phyloP scores from a whole-genome alignment of 2,329 filamentous ascomycete genomes.

The Gliomastix tumulicola region DNA sequence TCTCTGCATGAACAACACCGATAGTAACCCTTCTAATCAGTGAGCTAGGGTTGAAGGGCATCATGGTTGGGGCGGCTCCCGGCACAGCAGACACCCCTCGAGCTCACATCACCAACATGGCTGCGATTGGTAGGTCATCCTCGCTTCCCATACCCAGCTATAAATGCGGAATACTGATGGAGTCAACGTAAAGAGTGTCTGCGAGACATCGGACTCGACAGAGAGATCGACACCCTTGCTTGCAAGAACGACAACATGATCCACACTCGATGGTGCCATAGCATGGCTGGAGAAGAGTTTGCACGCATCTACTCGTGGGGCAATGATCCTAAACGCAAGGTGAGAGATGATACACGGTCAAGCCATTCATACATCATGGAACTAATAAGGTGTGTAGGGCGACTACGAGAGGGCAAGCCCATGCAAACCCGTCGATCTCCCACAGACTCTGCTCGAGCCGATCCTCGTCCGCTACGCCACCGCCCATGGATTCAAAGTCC shows the following conservation, averaged over 20 bases:
- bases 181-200: conserved; percentile 42
- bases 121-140: conserved; percentile 31
- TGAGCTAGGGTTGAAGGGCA: conserved; percentile 35
- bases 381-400: too few species aligned
- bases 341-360: conserved; percentile 11
- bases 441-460: conserved; percentile 33
- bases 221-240: conserved; percentile 25
- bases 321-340: conserved; percentile 33
- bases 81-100: conserved; percentile 49
- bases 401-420: conserved; percentile 33
- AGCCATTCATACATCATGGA: background rate
- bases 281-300: conserved; percentile 45
- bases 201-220: conserved; percentile 42
- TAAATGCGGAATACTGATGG: too few species aligned
- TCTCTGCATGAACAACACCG: too few species aligned
- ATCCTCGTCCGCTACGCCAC: conserved; percentile 29
- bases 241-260: conserved; percentile 32
- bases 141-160: too few species aligned
- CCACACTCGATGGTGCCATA: conserved; percentile 45
- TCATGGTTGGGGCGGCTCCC: conserved; percentile 42
- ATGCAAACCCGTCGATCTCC: conserved; percentile 32
- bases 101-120: conserved; percentile 55
- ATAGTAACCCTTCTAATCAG: too few species aligned
- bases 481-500: conserved; percentile 22
- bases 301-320: conserved; percentile 44